Conservation (phyloP, 2,329 filamentous ascomycete genomes). For the Aspergillus sp. region DNA sequence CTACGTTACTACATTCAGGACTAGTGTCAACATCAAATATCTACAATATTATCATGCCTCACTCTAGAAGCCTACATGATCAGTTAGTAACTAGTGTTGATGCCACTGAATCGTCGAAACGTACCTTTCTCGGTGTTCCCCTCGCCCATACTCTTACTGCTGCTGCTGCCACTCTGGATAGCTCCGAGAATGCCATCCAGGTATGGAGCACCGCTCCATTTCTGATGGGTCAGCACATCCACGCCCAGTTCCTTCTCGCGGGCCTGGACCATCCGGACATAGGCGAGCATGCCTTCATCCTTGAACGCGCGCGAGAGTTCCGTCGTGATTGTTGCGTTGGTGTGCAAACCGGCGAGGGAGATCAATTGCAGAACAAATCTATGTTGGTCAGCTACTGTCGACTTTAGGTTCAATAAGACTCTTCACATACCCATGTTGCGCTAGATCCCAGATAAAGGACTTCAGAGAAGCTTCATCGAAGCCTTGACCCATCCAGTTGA, state of each 20-base stretch:
- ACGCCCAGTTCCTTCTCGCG: slow-evolving; percentile 88
- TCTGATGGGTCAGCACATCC: slow-evolving; percentile 93
- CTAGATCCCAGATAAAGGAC: slow-evolving; percentile 95
- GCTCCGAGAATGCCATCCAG: slow-evolving; percentile 88
- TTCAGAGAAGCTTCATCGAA: slow-evolving; percentile 81
- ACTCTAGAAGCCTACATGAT: neutral
- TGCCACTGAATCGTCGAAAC: slow-evolving; percentile 7
- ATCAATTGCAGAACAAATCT: slow-evolving; percentile 67
- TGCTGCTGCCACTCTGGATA: slow-evolving; percentile 87
- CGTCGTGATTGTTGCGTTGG: slow-evolving; percentile 63
- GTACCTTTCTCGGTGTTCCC: slow-evolving; percentile 76
- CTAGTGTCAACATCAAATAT: neutral
- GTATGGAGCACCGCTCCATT: slow-evolving; percentile 70
- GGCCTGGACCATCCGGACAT: slow-evolving; percentile 89
- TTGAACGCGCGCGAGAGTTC: slow-evolving; percentile 83
- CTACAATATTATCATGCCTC: neutral
- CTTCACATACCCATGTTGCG: slow-evolving; percentile 73
- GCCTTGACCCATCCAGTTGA: slow-evolving; percentile 98
- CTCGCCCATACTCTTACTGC: slow-evolving; percentile 90
- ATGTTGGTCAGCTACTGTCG: slow-evolving; percentile 20
- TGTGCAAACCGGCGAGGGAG: slow-evolving; percentile 65
- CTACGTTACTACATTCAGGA: neutral
- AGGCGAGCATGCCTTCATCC: slow-evolving; percentile 91
- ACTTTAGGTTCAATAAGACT: neutral
- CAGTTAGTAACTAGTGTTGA: neutral